These are phyloP conservation scores for Maudiozyma barnettii DNA, from an alignment of 805 yeast species.

Conservation along the genomic window DNA sequence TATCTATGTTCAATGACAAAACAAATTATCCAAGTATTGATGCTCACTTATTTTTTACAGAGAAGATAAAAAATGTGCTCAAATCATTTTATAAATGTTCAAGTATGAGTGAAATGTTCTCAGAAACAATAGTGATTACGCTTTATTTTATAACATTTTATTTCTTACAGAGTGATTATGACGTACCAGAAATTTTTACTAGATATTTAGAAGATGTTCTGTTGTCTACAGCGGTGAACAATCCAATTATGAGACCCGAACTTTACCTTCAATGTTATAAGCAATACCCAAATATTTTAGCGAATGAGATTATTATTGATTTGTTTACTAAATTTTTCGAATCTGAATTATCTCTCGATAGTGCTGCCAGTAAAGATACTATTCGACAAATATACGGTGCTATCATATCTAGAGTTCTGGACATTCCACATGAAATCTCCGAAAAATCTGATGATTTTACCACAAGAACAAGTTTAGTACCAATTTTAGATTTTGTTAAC, in stretches of 20 bases:
- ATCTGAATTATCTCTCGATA: slow-evolving; percentile 2
- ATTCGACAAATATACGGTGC: slow-evolving; percentile 33
- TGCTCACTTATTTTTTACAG: slow-evolving; percentile 19
- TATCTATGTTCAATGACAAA: slow-evolving; percentile 12
- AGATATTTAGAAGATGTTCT: slow-evolving; percentile 18
- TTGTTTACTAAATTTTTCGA: slow-evolving; percentile 1
- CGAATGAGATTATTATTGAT: slow-evolving; percentile 5
- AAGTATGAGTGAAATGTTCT: slow-evolving; percentile 8
- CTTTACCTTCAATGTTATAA: slow-evolving; percentile 10
- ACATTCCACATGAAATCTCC: slow-evolving; percentile 43
- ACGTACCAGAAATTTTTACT: slow-evolving; percentile 12
- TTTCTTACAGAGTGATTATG: slow-evolving; percentile 7
- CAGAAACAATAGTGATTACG: slow-evolving; percentile 17
- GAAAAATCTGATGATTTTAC: slow-evolving; percentile 31
- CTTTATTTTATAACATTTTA: slow-evolving; percentile 14
- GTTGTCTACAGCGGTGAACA: slow-evolving; percentile 9
- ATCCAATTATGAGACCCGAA: slow-evolving; percentile 3
- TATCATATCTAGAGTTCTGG: slow-evolving; percentile 50
- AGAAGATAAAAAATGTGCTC: slow-evolving; percentile 25
- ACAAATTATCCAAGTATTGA: slow-evolving; percentile 19
- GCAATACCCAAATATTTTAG: slow-evolving; percentile 1
- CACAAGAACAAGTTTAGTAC: slow-evolving; percentile 50
- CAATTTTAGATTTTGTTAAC: slow-evolving; percentile 59
- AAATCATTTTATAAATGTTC: slow-evolving; percentile 15
- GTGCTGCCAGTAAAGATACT: background rate